Evolutionary conservation across 768 basidiomycete species (phyloP), one percentile per base, ranked within the genome.

Genomic region (Tephrocybe sp.): DNA sequence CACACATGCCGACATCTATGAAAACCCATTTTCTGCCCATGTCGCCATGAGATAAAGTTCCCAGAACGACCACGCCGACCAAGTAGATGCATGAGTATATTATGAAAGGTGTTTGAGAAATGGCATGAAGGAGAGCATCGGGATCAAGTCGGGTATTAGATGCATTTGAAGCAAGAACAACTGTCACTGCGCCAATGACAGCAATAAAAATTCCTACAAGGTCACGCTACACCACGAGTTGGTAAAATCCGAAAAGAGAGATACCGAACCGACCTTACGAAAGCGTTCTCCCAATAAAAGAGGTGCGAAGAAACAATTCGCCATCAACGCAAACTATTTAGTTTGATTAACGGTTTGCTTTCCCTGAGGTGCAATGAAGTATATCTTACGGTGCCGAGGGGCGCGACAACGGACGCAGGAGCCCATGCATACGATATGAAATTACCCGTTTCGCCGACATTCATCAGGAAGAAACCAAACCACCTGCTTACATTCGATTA

Each of bases 261-360:
- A 49, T 56, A 13, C 62, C 57, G 68, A 65, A 63, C 35, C 2
- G 16, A 86, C 85, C 69, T 78, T 86, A 32, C 87, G 84, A 64
- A 99, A 95, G 5, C 78, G 79, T 69, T 98, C 92, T 8, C 82
- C 75, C 9, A 92, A 76, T 62, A 98, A 79, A 2, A 92, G 60
- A 13, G 96, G 96, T 1, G 95, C 92, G 56, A 98, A 93, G 35
- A 94, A 75, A 62, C 94, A 98, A 65, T 98, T 98, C 12, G 96
- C 92, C 52, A 96, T 84, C n/a, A 98, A 75, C 2, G 93, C 92
- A 66, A 92, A 89, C 85, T 92, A 48, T 13, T 43, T 39, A 53
- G 19, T 43, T n/a, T n/a, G 16, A 49, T 49, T 22, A 62, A 47
- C 53, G 39, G 12, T 39, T 34, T 53, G 20, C 17, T 32, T 23